These are phyloP conservation scores for Taiwanofungus camphoratus DNA, from an alignment of 1,284 basidiomycete genomes.

Conservation along the genomic window DNA sequence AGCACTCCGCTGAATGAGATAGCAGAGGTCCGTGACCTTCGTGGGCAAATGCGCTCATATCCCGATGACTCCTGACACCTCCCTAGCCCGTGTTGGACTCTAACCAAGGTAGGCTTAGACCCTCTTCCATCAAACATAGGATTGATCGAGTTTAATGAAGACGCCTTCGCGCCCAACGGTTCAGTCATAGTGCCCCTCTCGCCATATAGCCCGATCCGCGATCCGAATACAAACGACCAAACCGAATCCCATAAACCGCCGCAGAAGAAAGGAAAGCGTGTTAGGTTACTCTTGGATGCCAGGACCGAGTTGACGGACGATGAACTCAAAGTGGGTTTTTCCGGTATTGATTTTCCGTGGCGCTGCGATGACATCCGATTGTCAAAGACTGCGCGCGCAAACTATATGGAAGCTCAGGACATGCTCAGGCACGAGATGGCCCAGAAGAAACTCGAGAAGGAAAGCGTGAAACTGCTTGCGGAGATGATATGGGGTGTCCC, in stretches of 20 bases:
- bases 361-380: constrained; percentile 2
- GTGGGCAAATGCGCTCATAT: not conserved
- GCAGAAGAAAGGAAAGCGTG: constrained; percentile 30
- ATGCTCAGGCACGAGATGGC: constrained; percentile 44
- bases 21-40: not conserved
- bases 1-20: not conserved
- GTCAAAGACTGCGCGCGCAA: constrained; percentile 51
- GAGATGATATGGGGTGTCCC: constrained; percentile 68
- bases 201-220: constrained; percentile 16
- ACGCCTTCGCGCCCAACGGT: constrained; percentile 12
- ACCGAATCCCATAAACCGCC: constrained; percentile 32
- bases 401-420: constrained; percentile 62
- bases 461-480: constrained; percentile 47
- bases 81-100: not conserved
- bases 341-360: constrained; percentile 1
- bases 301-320: constrained; percentile 75
- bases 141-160: not conserved
- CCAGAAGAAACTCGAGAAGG: constrained; percentile 51
- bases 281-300: constrained; percentile 44
- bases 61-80: too few relatives aligned
- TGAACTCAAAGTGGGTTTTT: constrained; percentile 54
- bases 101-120: not conserved
- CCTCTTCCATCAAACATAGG: not conserved
- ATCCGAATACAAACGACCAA: constrained; percentile 7
- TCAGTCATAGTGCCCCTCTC: constrained; percentile 22